Conservation (phyloP, 2,329 filamentous ascomycete species). For the Plenodomus tracheiphilus region DNA sequence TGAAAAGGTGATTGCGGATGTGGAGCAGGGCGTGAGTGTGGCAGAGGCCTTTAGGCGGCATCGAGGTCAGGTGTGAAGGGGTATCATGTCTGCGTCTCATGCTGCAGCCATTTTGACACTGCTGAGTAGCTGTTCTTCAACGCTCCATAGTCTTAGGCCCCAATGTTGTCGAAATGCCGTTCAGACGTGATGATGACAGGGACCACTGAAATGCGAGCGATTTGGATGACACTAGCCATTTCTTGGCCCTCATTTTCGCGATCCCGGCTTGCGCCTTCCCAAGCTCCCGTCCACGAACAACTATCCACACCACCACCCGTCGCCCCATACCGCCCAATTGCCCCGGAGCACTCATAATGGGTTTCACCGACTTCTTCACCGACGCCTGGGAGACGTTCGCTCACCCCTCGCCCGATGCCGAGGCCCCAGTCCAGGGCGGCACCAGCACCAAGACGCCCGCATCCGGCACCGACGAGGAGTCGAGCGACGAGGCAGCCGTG, state of each 20-base stretch:
- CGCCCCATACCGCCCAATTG: slow-evolving; percentile 32
- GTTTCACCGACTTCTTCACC: slow-evolving; percentile 66
- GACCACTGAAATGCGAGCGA: slow-evolving; percentile 22
- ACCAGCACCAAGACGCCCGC: slow-evolving; percentile 43
- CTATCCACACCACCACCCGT: slow-evolving; percentile 21
- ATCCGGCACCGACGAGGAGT: slow-evolving; percentile 51
- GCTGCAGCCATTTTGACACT: too few relatives aligned
- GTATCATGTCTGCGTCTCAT: too few relatives aligned
- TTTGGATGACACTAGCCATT: slow-evolving; percentile 26
- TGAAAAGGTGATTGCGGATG: slow-evolving; percentile 57
- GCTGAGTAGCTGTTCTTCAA: too few relatives aligned
- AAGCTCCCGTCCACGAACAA: slow-evolving; percentile 26
- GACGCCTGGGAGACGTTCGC: slow-evolving; percentile 68
- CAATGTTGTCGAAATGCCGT: too few relatives aligned
- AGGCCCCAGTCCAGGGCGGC: slow-evolving; percentile 47
- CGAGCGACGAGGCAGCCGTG: slow-evolving; percentile 45
- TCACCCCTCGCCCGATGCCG: slow-evolving; percentile 49
- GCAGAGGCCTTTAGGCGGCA: slow-evolving; percentile 68
- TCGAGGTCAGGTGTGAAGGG: slow-evolving; percentile 33
- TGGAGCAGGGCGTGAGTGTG: slow-evolving; percentile 64
- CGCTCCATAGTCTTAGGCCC: too few relatives aligned
- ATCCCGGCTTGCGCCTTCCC: slow-evolving; percentile 21
- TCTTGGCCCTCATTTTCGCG: slow-evolving; percentile 28
- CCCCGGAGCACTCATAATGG: slow-evolving; percentile 53
- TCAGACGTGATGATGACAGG: background rate